Evolutionary conservation across 768 basidiomycete genomes (phyloP).

Genomic region (Russula virescens): DNA sequence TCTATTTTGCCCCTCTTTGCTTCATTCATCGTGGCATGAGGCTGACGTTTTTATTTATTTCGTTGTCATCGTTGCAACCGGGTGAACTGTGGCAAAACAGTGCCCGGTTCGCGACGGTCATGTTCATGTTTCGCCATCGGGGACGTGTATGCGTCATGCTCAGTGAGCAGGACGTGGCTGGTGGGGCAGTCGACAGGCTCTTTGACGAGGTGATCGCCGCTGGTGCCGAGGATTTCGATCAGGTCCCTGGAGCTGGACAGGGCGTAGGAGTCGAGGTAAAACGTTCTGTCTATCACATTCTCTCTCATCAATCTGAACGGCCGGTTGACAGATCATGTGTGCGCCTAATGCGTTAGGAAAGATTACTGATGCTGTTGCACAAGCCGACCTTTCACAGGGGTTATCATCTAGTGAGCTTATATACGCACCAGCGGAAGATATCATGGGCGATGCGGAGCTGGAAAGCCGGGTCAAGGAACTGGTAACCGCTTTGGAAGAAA

Average conservation of each 20-base stretch:
- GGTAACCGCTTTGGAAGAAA: conserved; percentile 21
- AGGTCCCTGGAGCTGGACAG: background rate
- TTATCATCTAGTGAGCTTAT: conserved; percentile 22
- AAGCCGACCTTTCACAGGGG: conserved; percentile 12
- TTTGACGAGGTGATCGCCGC: conserved; percentile 17
- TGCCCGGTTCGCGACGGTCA: conserved; percentile 22
- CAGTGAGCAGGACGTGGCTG: background rate
- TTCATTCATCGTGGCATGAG: background rate
- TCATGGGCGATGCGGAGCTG: conserved; percentile 24
- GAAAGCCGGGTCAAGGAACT: conserved; percentile 10
- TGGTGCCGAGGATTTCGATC: conserved; percentile 24
- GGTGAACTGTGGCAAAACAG: too few relatives aligned
- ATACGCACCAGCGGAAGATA: conserved; percentile 24
- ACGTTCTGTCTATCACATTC: background rate
- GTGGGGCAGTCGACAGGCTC: conserved; percentile 12
- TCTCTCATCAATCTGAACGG: background rate
- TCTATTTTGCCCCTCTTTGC: background rate
- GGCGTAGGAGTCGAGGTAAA: conserved; percentile 19
- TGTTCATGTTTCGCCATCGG: conserved; percentile 22
- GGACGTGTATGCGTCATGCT: conserved; percentile 22
- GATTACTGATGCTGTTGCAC: conserved; percentile 13
- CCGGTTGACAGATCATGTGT: conserved; percentile 18
- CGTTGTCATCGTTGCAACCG: too few relatives aligned
- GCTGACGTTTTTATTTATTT: background rate
- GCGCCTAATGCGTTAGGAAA: conserved; percentile 15